phyloP scores from a whole-genome alignment of 2,329 filamentous ascomycete species.

The Trichoderma atroviride region DNA sequence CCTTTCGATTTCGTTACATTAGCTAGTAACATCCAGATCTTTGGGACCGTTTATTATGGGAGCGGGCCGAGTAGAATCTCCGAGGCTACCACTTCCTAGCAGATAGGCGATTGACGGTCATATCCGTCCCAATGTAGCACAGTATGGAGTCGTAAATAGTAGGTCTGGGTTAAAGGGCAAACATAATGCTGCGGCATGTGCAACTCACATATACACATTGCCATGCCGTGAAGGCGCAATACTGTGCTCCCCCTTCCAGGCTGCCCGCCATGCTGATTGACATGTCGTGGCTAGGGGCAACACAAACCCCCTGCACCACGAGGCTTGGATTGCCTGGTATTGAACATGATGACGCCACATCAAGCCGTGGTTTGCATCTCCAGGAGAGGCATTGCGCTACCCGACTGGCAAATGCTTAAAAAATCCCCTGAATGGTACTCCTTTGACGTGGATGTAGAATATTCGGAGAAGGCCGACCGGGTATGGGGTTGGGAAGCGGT shows the following conservation, averaged over 20 bases:
- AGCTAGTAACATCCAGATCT: constrained; percentile 21
- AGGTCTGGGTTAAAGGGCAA: constrained; percentile 2
- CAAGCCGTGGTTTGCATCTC: background rate
- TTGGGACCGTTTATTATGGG: constrained; percentile 18
- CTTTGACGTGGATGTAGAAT: background rate
- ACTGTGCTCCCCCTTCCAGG: background rate
- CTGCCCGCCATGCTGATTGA: background rate
- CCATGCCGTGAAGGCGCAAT: background rate
- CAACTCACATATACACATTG: background rate
- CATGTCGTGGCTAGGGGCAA: constrained; percentile 1
- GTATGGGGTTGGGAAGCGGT: background rate
- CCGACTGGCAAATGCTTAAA: background rate
- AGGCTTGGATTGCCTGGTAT: background rate
- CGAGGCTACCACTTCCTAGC: constrained; percentile 14
- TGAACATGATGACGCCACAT: background rate
- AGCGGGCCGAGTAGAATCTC: constrained; percentile 25
- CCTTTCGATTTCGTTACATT: constrained; percentile 20
- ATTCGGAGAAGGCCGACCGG: constrained; percentile 18
- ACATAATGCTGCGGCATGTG: constrained; percentile 7
- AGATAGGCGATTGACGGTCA: constrained; percentile 25
- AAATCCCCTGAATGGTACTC: background rate
- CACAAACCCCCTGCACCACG: background rate
- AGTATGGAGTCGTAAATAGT: constrained; percentile 6
- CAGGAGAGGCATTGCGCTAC: background rate
- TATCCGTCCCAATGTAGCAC: constrained; percentile 12